These are phyloP conservation scores for Leptographium wingfieldii DNA, from an alignment of 2,329 filamentous ascomycete genomes.

Conservation along the genomic window DNA sequence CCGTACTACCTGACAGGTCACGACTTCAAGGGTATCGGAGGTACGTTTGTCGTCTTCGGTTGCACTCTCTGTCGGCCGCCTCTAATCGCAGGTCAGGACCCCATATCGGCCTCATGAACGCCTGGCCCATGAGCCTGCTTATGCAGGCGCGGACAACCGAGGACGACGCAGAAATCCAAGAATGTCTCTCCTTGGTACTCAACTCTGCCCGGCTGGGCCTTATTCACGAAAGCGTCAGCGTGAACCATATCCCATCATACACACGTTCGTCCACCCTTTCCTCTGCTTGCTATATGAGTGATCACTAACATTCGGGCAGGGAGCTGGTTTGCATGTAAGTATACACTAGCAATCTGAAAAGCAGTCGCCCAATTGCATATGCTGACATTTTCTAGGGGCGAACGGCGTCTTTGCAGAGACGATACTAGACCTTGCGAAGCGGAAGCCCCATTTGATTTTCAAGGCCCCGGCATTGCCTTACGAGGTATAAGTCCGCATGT, in stretches of 20 bases:
- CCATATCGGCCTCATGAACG: constrained; percentile 72
- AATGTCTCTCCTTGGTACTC: constrained; percentile 62
- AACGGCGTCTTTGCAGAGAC: constrained; percentile 94
- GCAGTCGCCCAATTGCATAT: constrained; percentile 2
- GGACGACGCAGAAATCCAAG: constrained; percentile 67
- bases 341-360: neutral
- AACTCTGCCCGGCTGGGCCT: constrained; percentile 64
- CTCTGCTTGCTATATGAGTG: neutral
- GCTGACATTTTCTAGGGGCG: constrained; percentile 42
- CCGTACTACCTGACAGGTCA: constrained; percentile 75
- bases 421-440: constrained; percentile 74
- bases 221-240: constrained; percentile 85
- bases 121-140: constrained; percentile 93
- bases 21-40: constrained; percentile 79
- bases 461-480: constrained; percentile 50
- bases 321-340: constrained; percentile 77
- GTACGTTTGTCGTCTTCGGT: constrained; percentile 25
- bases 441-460: constrained; percentile 83
- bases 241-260: constrained; percentile 53
- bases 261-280: constrained; percentile 44
- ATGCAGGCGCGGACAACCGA: constrained; percentile 84
- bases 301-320: constrained; percentile 24
- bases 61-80: neutral
- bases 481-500: constrained; percentile 23
- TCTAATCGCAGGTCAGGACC: constrained; percentile 28